A percentile compares a stretch with the other conserved stretches of the same genome.
Evolutionary conservation across 163 green algal genomes (phyloP).

Genomic region (Scenedesmus sp.): DNA sequence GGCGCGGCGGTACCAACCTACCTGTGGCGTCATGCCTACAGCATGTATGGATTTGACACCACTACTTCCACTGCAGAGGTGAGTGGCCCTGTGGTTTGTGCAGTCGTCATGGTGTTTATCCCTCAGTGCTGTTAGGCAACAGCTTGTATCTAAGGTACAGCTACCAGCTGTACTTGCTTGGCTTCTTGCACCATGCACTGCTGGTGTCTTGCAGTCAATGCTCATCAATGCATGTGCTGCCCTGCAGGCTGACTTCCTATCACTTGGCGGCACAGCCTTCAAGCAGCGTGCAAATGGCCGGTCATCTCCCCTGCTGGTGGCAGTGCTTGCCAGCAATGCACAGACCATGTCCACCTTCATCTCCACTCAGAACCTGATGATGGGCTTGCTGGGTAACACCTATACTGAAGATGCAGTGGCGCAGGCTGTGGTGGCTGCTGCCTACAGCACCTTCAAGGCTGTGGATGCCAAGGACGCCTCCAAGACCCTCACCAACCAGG

Average conservation of each 20-base stretch:
- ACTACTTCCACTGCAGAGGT: not conserved
- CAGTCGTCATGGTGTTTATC: no score
- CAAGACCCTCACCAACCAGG: not conserved
- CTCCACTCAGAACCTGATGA: constrained; percentile 11
- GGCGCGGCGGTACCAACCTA: not conserved
- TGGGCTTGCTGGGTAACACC: not conserved
- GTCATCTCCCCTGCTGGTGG: constrained; percentile 10
- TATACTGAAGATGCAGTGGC: not conserved
- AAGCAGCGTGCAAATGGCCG: not conserved
- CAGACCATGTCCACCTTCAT: constrained; percentile 30
- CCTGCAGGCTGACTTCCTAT: constrained; percentile 36
- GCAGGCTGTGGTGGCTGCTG: constrained; percentile 5
- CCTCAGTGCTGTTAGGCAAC: no score
- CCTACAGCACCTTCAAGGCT: constrained; percentile 9
- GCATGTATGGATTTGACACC: constrained; percentile 4
- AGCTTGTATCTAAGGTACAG: not conserved
- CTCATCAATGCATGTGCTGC: no score
- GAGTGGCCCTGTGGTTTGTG: not conserved
- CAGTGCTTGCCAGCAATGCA: constrained; percentile 28
- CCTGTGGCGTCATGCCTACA: constrained; percentile 7
- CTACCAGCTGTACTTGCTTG: not conserved
- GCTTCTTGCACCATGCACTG: not conserved
- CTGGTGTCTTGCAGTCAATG: no score
- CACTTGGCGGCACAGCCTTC: constrained; percentile 9
- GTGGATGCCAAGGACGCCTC: not conserved